Evolutionary conservation across 2,329 filamentous ascomycete genomes (phyloP).

Genomic region (Botryotinia calthae): DNA sequence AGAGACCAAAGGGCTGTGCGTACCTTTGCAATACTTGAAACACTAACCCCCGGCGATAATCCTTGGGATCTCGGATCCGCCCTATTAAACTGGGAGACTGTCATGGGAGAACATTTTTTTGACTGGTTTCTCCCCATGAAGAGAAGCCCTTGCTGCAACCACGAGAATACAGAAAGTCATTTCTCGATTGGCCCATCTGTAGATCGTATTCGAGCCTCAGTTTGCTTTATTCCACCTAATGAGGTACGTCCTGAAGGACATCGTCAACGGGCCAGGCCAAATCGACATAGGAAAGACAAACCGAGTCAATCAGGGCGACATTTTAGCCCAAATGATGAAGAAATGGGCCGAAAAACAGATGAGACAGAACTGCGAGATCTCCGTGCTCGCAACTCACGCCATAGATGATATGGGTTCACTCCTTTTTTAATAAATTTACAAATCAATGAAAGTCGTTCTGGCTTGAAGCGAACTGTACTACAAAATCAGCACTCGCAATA

Average conservation of each 20-base stretch:
- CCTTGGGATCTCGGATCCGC: constrained; percentile 74
- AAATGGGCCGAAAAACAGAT: constrained; percentile 12
- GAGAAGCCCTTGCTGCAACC: constrained; percentile 69
- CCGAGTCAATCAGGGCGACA: background rate
- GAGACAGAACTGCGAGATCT: constrained; percentile 21
- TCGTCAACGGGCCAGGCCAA: background rate
- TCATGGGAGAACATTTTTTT: constrained; percentile 69
- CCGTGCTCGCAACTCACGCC: background rate
- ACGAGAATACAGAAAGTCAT: constrained; percentile 63
- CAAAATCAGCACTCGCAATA: background rate
- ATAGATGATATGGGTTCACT: background rate
- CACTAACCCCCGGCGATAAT: constrained; percentile 67
- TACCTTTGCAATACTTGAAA: constrained; percentile 77
- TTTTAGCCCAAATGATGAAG: constrained; percentile 5
- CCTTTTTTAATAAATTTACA: background rate
- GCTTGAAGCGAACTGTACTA: background rate
- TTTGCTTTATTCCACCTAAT: constrained; percentile 23
- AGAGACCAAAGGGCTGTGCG: constrained; percentile 47
- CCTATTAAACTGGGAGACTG: constrained; percentile 68
- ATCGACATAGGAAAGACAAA: background rate
- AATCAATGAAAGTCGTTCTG: background rate
- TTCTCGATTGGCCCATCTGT: constrained; percentile 66
- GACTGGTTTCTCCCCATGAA: constrained; percentile 82
- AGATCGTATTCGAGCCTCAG: constrained; percentile 47
- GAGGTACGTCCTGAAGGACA: constrained; percentile 1